Percentiles rank a stretch among this genome's conserved stretches.
Evolutionary conservation across 2,329 filamentous ascomycete species (phyloP).

Genomic region (Bisporella sp.): DNA sequence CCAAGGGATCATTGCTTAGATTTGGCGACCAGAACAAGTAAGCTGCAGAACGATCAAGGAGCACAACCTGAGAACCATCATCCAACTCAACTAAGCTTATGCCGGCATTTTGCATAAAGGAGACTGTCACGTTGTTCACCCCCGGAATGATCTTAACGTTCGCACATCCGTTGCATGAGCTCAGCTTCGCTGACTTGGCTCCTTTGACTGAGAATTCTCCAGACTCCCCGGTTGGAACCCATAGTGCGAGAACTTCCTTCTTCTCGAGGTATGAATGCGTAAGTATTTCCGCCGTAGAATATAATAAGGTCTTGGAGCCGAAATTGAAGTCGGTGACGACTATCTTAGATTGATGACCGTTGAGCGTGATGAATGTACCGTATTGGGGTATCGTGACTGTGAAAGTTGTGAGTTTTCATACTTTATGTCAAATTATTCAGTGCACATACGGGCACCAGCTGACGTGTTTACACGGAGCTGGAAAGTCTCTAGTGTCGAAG

Average conservation of each 20-base stretch:
- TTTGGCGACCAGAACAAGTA: conserved; percentile 51
- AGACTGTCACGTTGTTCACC: conserved; percentile 34
- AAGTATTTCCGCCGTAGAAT: conserved; percentile 48
- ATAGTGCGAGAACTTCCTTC: conserved; percentile 42
- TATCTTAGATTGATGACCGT: conserved; percentile 57
- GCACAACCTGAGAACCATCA: conserved; percentile 40
- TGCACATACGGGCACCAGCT: conserved; percentile 34
- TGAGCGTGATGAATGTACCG: conserved; percentile 40
- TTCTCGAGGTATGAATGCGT: conserved; percentile 42
- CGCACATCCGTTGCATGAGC: conserved; percentile 35
- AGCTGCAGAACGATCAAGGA: conserved; percentile 46
- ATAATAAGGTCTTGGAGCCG: conserved; percentile 42
- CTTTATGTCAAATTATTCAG: too few species aligned
- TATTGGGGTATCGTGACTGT: conserved; percentile 41
- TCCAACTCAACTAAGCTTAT: conserved; percentile 39
- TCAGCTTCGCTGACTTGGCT: conserved; percentile 43
- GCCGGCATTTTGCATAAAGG: conserved; percentile 42
- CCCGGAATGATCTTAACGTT: conserved; percentile 36
- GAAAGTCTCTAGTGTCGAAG: conserved; percentile 43
- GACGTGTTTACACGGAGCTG: conserved; percentile 50
- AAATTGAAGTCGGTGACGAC: conserved; percentile 52
- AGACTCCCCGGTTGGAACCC: conserved; percentile 45
- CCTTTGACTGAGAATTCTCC: conserved; percentile 48
- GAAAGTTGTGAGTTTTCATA: too few species aligned
- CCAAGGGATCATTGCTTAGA: conserved; percentile 33